These are phyloP conservation scores for Leishmania braziliensis DNA, from an alignment of 208 protist species.

Conservation along the genomic window DNA sequence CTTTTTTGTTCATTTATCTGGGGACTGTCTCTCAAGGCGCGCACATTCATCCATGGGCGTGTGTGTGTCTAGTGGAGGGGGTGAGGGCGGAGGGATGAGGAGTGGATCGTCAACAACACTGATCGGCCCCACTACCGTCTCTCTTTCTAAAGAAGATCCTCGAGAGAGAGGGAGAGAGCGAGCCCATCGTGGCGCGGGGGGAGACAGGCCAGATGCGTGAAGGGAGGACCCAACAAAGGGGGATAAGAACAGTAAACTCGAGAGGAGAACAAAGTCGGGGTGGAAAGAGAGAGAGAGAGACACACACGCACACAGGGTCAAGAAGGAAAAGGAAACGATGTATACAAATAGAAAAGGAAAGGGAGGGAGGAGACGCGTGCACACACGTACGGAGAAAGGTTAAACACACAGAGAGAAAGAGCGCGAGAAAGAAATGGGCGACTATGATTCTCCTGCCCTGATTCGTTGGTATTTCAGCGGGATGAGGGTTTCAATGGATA, in stretches of 20 bases:
- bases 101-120: background rate
- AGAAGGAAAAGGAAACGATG: background rate
- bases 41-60: background rate
- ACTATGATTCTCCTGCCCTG: background rate
- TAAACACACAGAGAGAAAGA: background rate
- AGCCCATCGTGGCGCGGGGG: background rate
- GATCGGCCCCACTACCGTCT: background rate
- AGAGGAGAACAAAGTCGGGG: too few relatives aligned
- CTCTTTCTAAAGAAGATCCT: background rate
- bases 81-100: background rate
- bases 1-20: background rate
- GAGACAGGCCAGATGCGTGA: too few relatives aligned
- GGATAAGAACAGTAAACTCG: too few relatives aligned
- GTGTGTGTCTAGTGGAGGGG: too few relatives aligned
- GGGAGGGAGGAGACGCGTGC: background rate
- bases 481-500: background rate
- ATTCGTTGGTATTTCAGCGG: background rate
- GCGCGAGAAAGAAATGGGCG: background rate
- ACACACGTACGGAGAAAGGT: background rate
- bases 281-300: background rate
- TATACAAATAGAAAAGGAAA: background rate
- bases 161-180: background rate
- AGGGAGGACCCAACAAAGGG: too few relatives aligned
- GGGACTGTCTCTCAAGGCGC: background rate
- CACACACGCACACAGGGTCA: background rate